A percentile compares a stretch with the other conserved stretches of the same genome.
Conservation (phyloP, 2,329 filamentous ascomycete genomes). For the Kalmusia sp. region DNA sequence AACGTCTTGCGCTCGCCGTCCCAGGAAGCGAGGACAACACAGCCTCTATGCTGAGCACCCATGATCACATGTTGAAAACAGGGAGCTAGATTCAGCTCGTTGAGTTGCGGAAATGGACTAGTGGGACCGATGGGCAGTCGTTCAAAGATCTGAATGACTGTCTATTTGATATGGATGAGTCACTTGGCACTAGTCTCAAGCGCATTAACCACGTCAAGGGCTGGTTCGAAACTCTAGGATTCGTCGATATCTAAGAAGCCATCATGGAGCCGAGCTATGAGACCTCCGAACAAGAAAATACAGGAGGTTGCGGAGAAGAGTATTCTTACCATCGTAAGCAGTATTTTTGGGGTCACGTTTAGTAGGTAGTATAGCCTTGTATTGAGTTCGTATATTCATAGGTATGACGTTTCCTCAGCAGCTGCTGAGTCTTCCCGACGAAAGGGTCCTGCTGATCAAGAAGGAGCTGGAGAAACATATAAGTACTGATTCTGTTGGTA, state of each 20-base stretch:
- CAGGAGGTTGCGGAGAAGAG: not conserved
- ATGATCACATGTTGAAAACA: not conserved
- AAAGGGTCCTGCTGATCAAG: not conserved
- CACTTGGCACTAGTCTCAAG: too few relatives aligned
- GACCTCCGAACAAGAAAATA: not conserved
- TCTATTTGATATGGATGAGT: not conserved
- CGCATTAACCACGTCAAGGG: not conserved
- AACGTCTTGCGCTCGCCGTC: slow-evolving; percentile 2
- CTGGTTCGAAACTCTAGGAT: not conserved
- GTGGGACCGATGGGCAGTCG: not conserved
- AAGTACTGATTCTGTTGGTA: not conserved
- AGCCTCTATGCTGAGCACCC: not conserved
- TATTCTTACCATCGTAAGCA: too few relatives aligned
- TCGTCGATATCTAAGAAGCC: not conserved
- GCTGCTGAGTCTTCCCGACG: not conserved
- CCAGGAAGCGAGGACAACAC: not conserved
- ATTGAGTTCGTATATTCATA: not conserved
- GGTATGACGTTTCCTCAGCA: not conserved
- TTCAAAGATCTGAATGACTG: not conserved
- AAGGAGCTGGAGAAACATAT: not conserved
- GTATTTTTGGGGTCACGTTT: not conserved
- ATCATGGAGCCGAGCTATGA: not conserved
- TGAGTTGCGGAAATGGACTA: not conserved
- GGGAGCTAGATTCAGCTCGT: slow-evolving; percentile 8
- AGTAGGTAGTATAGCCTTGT: not conserved